These are phyloP conservation scores for Hericium erinaceus DNA, from an alignment of 768 basidiomycete genomes.

Conservation along the genomic window DNA sequence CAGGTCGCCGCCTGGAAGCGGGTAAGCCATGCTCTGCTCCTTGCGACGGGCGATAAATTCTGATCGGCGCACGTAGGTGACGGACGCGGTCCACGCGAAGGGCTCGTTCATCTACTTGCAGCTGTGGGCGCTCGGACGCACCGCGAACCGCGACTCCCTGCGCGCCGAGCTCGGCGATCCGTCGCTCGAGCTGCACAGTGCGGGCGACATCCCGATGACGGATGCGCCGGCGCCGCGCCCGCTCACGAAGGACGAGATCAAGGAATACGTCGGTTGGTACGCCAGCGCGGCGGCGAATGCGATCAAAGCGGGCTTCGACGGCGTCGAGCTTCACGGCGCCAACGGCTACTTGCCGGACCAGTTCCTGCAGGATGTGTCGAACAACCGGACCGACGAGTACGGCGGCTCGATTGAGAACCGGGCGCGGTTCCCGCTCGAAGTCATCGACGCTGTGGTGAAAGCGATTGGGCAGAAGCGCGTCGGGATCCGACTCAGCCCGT, in stretches of 20 bases:
- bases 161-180: neutral
- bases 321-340: slow-evolving; percentile 20
- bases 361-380: slow-evolving; percentile 30
- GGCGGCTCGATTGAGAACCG: slow-evolving; percentile 39
- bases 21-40: neutral
- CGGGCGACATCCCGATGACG: neutral
- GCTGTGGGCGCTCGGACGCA: slow-evolving; percentile 29
- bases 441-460: slow-evolving; percentile 24
- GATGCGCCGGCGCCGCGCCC: slow-evolving; percentile 6
- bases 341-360: slow-evolving; percentile 29
- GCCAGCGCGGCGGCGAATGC: slow-evolving; percentile 25
- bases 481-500: slow-evolving; percentile 26
- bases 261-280: slow-evolving; percentile 17
- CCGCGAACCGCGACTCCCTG: slow-evolving; percentile 7
- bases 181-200: neutral
- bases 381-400: slow-evolving; percentile 33
- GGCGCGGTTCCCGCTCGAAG: slow-evolving; percentile 28
- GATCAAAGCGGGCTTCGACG: slow-evolving; percentile 20
- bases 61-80: slow-evolving; percentile 13
- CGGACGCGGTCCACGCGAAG: slow-evolving; percentile 26
- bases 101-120: slow-evolving; percentile 26
- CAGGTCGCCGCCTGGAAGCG: slow-evolving; percentile 1
- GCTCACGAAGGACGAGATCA: slow-evolving; percentile 14
- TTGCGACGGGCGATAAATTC: neutral
- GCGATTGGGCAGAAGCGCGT: slow-evolving; percentile 27